Conservation (phyloP, 139 green algal genomes). For the Ettlia oleoabundans region DNA sequence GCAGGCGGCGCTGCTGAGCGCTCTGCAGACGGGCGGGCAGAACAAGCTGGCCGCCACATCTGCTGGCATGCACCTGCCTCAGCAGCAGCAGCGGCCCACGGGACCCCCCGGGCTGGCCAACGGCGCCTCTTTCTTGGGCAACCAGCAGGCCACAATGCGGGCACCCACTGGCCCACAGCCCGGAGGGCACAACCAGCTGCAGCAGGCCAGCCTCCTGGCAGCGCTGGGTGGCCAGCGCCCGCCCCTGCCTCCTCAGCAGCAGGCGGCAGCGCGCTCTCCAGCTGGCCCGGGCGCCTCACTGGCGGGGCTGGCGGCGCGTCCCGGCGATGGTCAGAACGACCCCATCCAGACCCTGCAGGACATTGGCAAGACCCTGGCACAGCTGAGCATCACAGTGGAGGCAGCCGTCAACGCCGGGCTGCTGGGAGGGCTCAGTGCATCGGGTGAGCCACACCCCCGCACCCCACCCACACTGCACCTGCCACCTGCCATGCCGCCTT, state of each 20-base stretch:
- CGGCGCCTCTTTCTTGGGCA: constrained; percentile 16
- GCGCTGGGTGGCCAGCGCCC: constrained; percentile 19
- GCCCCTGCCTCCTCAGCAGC: constrained; percentile 12
- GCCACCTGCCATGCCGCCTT: too few species aligned
- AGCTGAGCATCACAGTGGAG: constrained; percentile 56
- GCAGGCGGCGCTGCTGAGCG: constrained; percentile 41
- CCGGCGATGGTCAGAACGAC: constrained; percentile 19
- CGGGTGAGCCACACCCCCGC: constrained; percentile 14
- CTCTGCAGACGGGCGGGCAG: constrained; percentile 23
- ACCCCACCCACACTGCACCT: too few species aligned
- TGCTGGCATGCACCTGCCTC: constrained; percentile 19
- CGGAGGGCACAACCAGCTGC: constrained; percentile 2
- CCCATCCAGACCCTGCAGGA: constrained; percentile 53
- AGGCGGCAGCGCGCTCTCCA: not conserved
- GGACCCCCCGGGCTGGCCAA: constrained; percentile 29
- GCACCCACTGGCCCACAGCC: not conserved
- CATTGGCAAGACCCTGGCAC: constrained; percentile 55
- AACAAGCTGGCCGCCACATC: not conserved
- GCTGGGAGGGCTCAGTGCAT: constrained; percentile 52
- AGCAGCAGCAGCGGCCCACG: constrained; percentile 21
- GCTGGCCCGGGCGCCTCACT: not conserved
- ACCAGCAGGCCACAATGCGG: not conserved
- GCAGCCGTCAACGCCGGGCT: constrained; percentile 59
- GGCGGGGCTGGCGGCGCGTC: not conserved
- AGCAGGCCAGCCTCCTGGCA: constrained; percentile 32